Conservation (phyloP, 768 basidiomycete species). For the Mycena epipterygia region DNA sequence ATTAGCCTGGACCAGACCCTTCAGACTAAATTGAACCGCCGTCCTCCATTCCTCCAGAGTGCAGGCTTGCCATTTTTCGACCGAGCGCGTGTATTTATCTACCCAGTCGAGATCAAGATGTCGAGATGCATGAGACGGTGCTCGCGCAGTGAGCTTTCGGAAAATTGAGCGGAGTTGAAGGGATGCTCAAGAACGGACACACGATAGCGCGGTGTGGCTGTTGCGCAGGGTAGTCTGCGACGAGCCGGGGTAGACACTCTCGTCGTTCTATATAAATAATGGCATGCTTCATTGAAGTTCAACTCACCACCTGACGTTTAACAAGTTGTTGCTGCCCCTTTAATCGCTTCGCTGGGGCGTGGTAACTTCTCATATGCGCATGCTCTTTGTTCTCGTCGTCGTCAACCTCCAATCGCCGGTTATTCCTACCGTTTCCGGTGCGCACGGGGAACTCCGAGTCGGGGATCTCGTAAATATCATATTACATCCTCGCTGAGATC, state of each 20-base stretch:
- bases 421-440: neutral
- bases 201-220: neutral
- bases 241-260: neutral
- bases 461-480: slow-evolving; percentile 21
- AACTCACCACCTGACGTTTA: neutral
- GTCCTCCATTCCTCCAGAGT: slow-evolving; percentile 66
- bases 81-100: slow-evolving; percentile 59
- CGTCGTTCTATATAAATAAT: neutral
- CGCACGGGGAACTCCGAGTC: neutral
- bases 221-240: slow-evolving; percentile 6
- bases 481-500: slow-evolving; percentile 18
- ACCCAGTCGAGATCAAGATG: slow-evolving; percentile 48
- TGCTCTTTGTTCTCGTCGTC: slow-evolving; percentile 20
- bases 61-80: slow-evolving; percentile 64
- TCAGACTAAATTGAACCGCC: no score
- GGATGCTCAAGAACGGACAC: no score
- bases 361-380: slow-evolving; percentile 3
- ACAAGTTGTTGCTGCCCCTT: slow-evolving; percentile 12
- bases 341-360: slow-evolving; percentile 20
- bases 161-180: neutral
- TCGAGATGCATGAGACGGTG: no score
- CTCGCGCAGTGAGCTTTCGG: neutral
- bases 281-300: no score
- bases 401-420: slow-evolving; percentile 26
- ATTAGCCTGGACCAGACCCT: no score